These are phyloP conservation scores for Haemoproteus tartakovskyi DNA, from an alignment of 169 alveolate genomes.

Conservation along the genomic window DNA sequence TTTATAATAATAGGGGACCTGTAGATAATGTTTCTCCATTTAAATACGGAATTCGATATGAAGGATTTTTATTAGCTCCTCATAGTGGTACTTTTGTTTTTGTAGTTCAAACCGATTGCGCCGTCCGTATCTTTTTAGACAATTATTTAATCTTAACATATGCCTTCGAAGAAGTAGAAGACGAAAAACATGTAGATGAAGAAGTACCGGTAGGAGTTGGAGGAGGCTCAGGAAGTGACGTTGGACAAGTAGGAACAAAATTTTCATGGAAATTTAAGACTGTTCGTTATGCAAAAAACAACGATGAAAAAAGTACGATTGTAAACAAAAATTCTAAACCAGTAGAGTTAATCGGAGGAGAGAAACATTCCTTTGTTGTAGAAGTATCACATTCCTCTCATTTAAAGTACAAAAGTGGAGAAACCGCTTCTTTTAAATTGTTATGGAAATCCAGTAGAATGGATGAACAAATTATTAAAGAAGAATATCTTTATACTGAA, in stretches of 20 bases:
- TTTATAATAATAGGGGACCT: slow-evolving; percentile 78
- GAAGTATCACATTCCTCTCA: slow-evolving; percentile 81
- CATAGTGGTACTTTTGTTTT: slow-evolving; percentile 79
- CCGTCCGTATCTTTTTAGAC: slow-evolving; percentile 83
- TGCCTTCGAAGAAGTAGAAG: slow-evolving; percentile 82
- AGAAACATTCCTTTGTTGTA: slow-evolving; percentile 77
- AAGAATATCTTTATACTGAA: slow-evolving; percentile 79
- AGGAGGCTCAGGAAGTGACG: slow-evolving; percentile 80
- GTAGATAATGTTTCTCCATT: slow-evolving; percentile 81
- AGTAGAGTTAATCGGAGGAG: slow-evolving; percentile 77
- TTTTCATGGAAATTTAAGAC: slow-evolving; percentile 66
- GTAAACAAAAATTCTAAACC: slow-evolving; percentile 77
- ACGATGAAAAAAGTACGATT: slow-evolving; percentile 65
- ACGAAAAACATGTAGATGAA: slow-evolving; percentile 76
- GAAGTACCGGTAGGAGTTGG: too few species aligned
- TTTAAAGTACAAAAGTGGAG: slow-evolving; percentile 76
- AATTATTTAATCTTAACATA: slow-evolving; percentile 79
- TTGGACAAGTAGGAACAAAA: slow-evolving; percentile 72
- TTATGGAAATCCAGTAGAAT: slow-evolving; percentile 80
- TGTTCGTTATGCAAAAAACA: slow-evolving; percentile 76
- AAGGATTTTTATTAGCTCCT: slow-evolving; percentile 84
- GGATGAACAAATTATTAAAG: slow-evolving; percentile 78
- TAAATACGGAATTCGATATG: slow-evolving; percentile 85
- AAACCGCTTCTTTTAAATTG: slow-evolving; percentile 60
- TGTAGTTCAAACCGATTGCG: slow-evolving; percentile 82